Percentiles rank a stretch among this genome's conserved stretches.
These are phyloP conservation scores for Leccinum fibrillosum DNA, from an alignment of 768 basidiomycete genomes.

Conservation along the genomic window DNA sequence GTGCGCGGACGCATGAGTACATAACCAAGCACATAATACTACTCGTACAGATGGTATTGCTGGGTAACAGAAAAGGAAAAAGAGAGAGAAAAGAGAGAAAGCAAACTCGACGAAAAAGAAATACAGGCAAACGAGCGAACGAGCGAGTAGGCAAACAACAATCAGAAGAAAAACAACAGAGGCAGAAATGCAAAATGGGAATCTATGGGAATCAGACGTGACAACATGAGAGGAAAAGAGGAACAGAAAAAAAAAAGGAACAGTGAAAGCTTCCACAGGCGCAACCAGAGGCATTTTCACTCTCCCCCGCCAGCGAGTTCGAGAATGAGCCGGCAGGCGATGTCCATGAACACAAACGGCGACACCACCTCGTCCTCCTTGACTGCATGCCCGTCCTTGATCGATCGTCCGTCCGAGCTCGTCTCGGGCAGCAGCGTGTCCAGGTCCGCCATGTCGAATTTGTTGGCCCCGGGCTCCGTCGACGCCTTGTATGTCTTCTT, in stretches of 20 bases:
- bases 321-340: conserved; percentile 89
- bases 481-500: conserved; percentile 88
- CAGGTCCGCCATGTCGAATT: conserved; percentile 58
- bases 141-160: conserved; percentile 13
- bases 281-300: conserved; percentile 11
- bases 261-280: neutral
- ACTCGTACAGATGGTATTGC: conserved; percentile 19
- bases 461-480: conserved; percentile 61
- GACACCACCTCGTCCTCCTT: conserved; percentile 65
- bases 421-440: conserved; percentile 39
- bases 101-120: neutral
- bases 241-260: neutral
- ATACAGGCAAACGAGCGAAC: conserved; percentile 4
- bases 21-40: conserved; percentile 16
- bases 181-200: conserved; percentile 1
- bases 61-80: conserved; percentile 5
- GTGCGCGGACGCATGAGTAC: conserved; percentile 5
- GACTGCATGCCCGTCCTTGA: conserved; percentile 43
- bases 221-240: conserved; percentile 1
- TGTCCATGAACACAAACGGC: conserved; percentile 96
- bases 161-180: conserved; percentile 4
- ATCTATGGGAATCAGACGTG: conserved; percentile 15
- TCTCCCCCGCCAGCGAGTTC: conserved; percentile 79
- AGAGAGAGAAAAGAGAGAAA: neutral
- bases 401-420: conserved; percentile 55